phyloP scores from a whole-genome alignment of 805 yeast genomes.

The Saturnispora bothae region DNA sequence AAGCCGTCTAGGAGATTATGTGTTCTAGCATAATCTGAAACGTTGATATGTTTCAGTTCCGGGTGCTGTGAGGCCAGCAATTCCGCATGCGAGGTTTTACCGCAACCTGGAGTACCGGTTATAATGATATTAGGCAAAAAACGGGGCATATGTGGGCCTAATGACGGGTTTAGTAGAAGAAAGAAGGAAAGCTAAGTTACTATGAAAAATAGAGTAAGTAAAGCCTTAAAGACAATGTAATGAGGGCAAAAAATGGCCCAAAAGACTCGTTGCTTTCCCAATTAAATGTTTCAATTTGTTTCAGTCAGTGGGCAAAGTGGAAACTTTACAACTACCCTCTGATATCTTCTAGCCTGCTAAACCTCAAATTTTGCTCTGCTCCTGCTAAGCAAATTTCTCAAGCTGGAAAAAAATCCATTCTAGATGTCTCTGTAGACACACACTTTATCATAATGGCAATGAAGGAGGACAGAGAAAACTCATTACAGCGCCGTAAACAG shows the following conservation, averaged over 20 bases:
- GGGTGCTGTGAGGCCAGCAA: conserved; percentile 41
- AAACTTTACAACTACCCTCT: too few species aligned
- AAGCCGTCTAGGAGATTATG: conserved; percentile 70
- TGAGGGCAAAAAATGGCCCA: too few species aligned
- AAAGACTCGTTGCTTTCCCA: too few species aligned
- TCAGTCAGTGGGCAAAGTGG: too few species aligned
- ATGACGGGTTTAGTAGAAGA: neutral
- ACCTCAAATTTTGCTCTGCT: too few species aligned
- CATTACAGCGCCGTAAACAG: neutral
- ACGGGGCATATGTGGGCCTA: conserved; percentile 14
- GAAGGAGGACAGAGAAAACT: conserved; percentile 3
- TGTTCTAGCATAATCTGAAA: conserved; percentile 75
- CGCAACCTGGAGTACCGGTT: conserved; percentile 94
- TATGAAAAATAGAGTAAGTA: too few species aligned
- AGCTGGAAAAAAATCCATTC: too few species aligned
- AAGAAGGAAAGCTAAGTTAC: neutral
- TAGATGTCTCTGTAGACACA: too few species aligned
- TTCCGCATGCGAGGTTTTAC: conserved; percentile 65
- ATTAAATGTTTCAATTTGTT: too few species aligned
- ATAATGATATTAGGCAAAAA: conserved; percentile 64
- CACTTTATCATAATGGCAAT: neutral
- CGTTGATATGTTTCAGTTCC: conserved; percentile 45
- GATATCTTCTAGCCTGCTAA: too few species aligned
- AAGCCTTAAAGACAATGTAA: too few species aligned
- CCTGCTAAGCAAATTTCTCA: too few species aligned